phyloP scores from a whole-genome alignment of 306 rosid genomes.

The Casuarina glauca region DNA sequence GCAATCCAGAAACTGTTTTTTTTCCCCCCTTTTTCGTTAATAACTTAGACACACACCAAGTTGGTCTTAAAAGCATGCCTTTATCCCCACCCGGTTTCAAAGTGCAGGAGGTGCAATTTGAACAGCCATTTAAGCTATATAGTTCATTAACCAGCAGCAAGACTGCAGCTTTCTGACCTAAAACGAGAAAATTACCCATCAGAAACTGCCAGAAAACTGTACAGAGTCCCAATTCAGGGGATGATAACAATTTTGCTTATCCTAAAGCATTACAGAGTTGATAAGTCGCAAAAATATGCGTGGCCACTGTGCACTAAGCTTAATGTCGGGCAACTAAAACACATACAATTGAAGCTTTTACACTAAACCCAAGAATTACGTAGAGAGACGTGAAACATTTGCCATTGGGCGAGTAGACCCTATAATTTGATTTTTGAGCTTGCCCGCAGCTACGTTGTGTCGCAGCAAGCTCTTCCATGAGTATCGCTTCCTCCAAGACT shows the following conservation, averaged over 20 bases:
- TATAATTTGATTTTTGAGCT: not conserved
- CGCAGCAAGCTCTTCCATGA: not conserved
- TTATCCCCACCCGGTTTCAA: not conserved
- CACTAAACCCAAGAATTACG: not conserved
- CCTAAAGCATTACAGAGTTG: not conserved
- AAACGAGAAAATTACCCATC: not conserved
- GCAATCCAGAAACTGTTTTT: not conserved
- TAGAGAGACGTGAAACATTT: not conserved
- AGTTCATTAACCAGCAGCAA: not conserved
- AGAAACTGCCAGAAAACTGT: not conserved
- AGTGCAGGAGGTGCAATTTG: not conserved
- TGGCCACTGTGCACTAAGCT: not conserved
- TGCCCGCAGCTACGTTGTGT: not conserved
- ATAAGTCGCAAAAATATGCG: not conserved
- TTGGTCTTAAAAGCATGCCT: not conserved
- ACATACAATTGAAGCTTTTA: not conserved
- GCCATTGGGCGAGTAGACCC: not conserved
- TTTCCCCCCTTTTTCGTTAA: not conserved
- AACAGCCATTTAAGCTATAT: no score
- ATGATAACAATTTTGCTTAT: not conserved
- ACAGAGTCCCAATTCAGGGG: not conserved
- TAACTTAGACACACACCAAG: not conserved
- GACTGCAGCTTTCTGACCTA: not conserved
- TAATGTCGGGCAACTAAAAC: not conserved
- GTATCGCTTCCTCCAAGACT: not conserved